These are phyloP conservation scores for Aspergillus sojae DNA, from an alignment of 2,329 filamentous ascomycete genomes.

Conservation along the genomic window DNA sequence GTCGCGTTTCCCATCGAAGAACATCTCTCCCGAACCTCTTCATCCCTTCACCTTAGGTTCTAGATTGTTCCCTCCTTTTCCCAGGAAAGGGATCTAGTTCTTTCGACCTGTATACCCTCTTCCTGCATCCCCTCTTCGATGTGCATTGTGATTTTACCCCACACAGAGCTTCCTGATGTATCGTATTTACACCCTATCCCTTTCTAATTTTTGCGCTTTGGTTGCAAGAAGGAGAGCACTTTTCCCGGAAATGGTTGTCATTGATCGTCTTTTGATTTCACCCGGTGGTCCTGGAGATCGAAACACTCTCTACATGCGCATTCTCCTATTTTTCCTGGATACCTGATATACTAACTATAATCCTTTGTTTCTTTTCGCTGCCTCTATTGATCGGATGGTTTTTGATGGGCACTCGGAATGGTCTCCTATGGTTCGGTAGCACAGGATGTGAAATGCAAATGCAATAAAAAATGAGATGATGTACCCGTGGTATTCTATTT, in stretches of 20 bases:
- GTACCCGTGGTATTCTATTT: not conserved
- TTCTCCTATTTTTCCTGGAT: conserved; percentile 23
- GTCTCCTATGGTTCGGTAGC: not conserved
- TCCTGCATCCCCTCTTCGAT: conserved; percentile 3
- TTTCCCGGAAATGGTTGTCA: conserved; percentile 11
- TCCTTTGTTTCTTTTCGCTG: conserved; percentile 18
- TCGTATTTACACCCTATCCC: conserved; percentile 21
- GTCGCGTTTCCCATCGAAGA: not conserved
- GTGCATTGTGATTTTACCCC: conserved; percentile 9
- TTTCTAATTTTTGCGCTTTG: conserved; percentile 24
- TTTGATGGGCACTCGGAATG: conserved; percentile 1
- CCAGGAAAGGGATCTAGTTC: conserved; percentile 11
- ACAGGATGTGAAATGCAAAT: conserved; percentile 5
- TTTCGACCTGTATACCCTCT: conserved; percentile 7
- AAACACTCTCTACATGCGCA: conserved; percentile 19
- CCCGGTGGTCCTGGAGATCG: conserved; percentile 23
- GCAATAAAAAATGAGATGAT: not conserved
- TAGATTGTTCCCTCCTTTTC: not conserved
- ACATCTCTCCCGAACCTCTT: not conserved
- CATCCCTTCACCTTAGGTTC: not conserved
- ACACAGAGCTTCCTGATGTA: conserved; percentile 26
- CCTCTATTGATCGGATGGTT: conserved; percentile 10
- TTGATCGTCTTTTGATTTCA: conserved; percentile 11
- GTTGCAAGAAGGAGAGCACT: conserved; percentile 17
- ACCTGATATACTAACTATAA: conserved; percentile 25